Conservation (phyloP, 768 basidiomycete species). For the Kwoniella pini region DNA sequence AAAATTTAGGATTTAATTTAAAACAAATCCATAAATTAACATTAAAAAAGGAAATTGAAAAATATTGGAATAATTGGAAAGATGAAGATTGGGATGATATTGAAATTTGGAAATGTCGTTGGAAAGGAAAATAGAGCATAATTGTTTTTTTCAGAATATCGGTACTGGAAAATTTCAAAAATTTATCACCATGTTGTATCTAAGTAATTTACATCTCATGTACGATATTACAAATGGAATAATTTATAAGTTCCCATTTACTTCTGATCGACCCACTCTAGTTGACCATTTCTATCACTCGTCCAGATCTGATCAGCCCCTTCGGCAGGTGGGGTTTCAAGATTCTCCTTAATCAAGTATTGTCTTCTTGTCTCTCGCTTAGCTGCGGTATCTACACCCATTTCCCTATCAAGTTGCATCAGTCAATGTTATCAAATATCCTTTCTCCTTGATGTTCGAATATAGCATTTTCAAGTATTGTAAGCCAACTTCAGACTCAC, state of each 20-base stretch:
- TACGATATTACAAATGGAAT: too few species aligned
- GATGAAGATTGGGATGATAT: conserved; percentile 75
- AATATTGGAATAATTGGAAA: conserved; percentile 64
- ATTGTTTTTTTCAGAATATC: too few species aligned
- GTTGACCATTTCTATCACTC: conserved; percentile 53
- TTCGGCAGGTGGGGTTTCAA: conserved; percentile 35
- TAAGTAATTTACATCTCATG: too few species aligned
- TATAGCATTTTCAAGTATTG: neutral
- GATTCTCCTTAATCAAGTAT: conserved; percentile 58
- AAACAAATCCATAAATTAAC: conserved; percentile 65
- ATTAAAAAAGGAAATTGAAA: conserved; percentile 65
- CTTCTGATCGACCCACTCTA: conserved; percentile 42
- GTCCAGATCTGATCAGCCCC: conserved; percentile 57
- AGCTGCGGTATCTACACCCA: conserved; percentile 53
- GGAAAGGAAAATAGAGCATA: neutral
- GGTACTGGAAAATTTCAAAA: too few species aligned
- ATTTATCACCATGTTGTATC: too few species aligned
- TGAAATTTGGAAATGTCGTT: conserved; percentile 68
- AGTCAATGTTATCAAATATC: too few species aligned
- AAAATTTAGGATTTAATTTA: conserved; percentile 61
- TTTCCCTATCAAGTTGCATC: conserved; percentile 28
- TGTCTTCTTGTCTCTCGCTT: conserved; percentile 55
- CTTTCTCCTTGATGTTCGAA: too few species aligned
- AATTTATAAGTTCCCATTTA: neutral
- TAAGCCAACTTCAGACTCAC: conserved; percentile 17